Evolutionary conservation across 495 filamentous ascomycete genomes (phyloP).

Genomic region (Penicillium lagena): DNA sequence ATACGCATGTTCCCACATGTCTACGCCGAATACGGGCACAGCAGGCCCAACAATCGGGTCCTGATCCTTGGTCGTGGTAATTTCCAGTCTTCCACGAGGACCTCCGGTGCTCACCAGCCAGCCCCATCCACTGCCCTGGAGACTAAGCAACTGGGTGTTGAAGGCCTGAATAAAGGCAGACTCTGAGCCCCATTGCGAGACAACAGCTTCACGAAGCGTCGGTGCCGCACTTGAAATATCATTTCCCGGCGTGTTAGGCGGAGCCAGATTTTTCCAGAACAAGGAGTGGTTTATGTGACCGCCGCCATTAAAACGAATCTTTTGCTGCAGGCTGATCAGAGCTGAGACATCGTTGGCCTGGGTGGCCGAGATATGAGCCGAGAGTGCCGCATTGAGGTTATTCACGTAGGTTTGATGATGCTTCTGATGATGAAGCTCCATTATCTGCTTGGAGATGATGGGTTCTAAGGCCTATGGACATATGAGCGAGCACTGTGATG

Average conservation of each 20-base stretch:
- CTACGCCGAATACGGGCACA: slow-evolving; percentile 77
- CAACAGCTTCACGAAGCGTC: slow-evolving; percentile 51
- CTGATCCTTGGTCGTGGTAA: slow-evolving; percentile 78
- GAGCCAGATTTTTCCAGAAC: slow-evolving; percentile 88
- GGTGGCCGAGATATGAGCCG: slow-evolving; percentile 43
- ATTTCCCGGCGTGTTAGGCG: slow-evolving; percentile 55
- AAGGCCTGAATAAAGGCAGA: slow-evolving; percentile 64
- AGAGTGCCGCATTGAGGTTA: slow-evolving; percentile 49
- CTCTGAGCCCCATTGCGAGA: slow-evolving; percentile 63
- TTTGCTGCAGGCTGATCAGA: slow-evolving; percentile 69
- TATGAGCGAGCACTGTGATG: too few relatives aligned
- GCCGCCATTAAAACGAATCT: slow-evolving; percentile 93
- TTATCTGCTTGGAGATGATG: slow-evolving; percentile 88
- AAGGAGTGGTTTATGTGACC: slow-evolving; percentile 90
- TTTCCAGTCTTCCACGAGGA: slow-evolving; percentile 56
- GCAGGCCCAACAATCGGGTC: slow-evolving; percentile 77
- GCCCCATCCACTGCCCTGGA: slow-evolving; percentile 92
- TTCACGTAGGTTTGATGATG: slow-evolving; percentile 65
- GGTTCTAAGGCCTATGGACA: slow-evolving; percentile 71
- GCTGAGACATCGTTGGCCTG: slow-evolving; percentile 40
- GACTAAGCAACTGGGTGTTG: slow-evolving; percentile 62
- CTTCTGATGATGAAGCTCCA: slow-evolving; percentile 74
- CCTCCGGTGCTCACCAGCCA: slow-evolving; percentile 76
- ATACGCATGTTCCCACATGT: slow-evolving; percentile 95
- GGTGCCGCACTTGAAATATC: slow-evolving; percentile 54